These are phyloP conservation scores for Hygrophila difformis DNA, from an alignment of 257 asterid genomes.

Conservation along the genomic window DNA sequence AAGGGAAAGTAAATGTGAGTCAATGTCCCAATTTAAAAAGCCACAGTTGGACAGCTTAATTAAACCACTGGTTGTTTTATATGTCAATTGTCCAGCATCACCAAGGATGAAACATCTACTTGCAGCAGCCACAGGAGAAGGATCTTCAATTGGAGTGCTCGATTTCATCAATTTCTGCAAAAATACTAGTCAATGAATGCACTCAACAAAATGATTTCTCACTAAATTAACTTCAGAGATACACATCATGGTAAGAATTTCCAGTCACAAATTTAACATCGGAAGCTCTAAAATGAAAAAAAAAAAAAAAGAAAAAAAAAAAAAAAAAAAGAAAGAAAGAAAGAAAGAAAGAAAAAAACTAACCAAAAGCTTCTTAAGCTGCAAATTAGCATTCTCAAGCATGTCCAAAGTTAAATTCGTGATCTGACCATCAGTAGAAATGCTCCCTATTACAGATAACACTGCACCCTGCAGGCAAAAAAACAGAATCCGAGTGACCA, in stretches of 20 bases:
- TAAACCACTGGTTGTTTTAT: constrained; percentile 63
- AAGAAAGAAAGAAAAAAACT: constrained; percentile 23
- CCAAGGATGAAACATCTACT: constrained; percentile 50
- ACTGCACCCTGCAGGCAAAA: constrained; percentile 45
- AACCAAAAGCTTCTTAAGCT: constrained; percentile 73
- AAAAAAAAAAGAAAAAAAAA: no score
- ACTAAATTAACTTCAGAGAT: constrained; percentile 12
- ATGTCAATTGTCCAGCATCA: constrained; percentile 58
- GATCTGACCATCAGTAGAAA: constrained; percentile 38
- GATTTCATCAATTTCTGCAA: constrained; percentile 29
- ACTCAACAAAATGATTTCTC: constrained; percentile 1
- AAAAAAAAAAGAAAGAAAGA: no score
- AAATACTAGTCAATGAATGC: constrained; percentile 11
- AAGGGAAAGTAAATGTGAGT: constrained; percentile 68
- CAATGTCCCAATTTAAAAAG: constrained; percentile 55
- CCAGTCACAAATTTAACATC: no score
- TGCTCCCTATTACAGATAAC: constrained; percentile 58
- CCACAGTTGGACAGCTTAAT: constrained; percentile 60
- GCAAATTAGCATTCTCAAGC: constrained; percentile 64
- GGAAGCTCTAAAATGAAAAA: no score
- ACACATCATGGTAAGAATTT: no score
- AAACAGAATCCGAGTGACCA: no score
- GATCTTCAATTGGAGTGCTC: constrained; percentile 71
- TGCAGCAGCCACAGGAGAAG: constrained; percentile 66
- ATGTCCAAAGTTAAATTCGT: constrained; percentile 44